Evolutionary conservation across 176 grass and related monocot genomes (phyloP).

Genomic region (Alopecurus myosuroides): DNA sequence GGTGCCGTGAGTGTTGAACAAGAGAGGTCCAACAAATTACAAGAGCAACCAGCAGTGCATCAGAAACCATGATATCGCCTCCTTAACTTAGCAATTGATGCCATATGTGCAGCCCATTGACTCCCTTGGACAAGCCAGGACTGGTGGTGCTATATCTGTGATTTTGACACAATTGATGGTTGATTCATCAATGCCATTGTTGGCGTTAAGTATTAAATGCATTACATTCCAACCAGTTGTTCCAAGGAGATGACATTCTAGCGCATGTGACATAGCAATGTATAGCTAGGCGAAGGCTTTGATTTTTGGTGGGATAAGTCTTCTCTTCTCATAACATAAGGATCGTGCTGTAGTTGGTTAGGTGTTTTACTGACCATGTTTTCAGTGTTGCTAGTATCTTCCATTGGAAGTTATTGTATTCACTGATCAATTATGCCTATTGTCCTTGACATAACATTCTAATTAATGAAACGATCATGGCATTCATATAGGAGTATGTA

Average conservation of each 20-base stretch:
- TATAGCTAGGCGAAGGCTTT: neutral
- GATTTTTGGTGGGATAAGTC: neutral
- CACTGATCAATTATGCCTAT: neutral
- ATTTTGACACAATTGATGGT: neutral
- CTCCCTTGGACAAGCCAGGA: constrained; percentile 2
- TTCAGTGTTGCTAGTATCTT: neutral
- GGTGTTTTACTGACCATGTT: neutral
- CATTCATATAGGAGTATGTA: too few relatives aligned
- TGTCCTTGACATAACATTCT: neutral
- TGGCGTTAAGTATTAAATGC: neutral
- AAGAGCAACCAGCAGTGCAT: constrained; percentile 15
- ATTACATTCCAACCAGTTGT: neutral
- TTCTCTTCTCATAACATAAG: neutral
- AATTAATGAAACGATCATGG: neutral
- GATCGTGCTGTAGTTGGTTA: neutral
- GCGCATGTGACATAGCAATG: neutral
- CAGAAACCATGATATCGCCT: constrained; percentile 28
- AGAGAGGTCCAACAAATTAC: constrained; percentile 38
- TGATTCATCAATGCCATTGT: neutral
- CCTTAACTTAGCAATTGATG: constrained; percentile 14
- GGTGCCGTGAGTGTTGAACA: constrained; percentile 24
- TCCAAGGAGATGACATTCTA: neutral
- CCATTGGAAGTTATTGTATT: neutral
- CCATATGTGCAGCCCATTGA: constrained; percentile 9
- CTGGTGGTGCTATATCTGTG: neutral